Percentiles rank a stretch among this genome's conserved stretches.
phyloP scores from a whole-genome alignment of 345 rosid genomes.

The Eucalyptus melliodora region DNA sequence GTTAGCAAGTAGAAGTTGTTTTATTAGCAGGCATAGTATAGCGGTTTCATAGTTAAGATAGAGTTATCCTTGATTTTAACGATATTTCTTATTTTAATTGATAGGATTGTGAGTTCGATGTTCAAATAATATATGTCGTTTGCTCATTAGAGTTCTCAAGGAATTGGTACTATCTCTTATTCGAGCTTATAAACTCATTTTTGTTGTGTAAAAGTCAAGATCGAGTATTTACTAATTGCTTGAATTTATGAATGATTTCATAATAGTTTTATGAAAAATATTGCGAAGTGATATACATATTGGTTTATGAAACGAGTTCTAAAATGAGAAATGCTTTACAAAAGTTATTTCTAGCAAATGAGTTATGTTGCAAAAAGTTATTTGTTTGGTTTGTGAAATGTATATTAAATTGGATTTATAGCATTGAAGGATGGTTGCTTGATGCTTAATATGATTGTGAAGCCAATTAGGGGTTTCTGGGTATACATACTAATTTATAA shows the following conservation, averaged over 20 bases:
- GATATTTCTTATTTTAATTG: background rate
- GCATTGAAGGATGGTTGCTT: background rate
- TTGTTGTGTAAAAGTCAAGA: no score
- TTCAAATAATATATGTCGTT: no score
- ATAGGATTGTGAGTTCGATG: no score
- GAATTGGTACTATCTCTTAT: no score
- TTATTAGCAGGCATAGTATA: no score
- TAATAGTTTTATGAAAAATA: no score
- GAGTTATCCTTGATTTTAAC: background rate
- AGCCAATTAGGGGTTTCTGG: background rate
- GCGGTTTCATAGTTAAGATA: no score
- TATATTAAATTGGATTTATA: background rate
- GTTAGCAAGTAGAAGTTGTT: background rate
- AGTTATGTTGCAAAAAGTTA: background rate
- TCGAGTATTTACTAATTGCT: no score
- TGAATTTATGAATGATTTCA: no score
- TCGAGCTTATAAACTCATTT: no score
- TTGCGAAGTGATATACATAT: no score
- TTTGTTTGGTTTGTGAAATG: background rate
- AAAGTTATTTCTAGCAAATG: background rate
- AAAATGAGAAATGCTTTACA: background rate
- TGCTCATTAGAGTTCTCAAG: background rate
- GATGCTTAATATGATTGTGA: background rate
- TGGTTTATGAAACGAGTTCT: background rate
- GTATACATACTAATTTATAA: no score